A percentile compares a stretch with the other conserved stretches of the same genome.
These are phyloP conservation scores for Nakazawaea pomicola DNA, from an alignment of 805 yeast species.

Conservation along the genomic window DNA sequence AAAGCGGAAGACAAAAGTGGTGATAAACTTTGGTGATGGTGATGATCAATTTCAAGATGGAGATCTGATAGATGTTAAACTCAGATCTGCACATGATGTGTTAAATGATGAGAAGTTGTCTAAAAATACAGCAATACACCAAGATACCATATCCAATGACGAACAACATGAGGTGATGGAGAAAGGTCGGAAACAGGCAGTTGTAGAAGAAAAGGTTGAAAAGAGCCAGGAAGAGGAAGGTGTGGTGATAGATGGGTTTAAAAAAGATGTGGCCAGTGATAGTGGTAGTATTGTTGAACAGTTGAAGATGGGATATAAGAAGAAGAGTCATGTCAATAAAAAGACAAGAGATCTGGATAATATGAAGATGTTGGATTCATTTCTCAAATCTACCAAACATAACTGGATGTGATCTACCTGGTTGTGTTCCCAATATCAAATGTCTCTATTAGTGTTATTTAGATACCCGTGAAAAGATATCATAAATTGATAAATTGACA, in stretches of 20 bases:
- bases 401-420: neutral
- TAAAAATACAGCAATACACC: neutral
- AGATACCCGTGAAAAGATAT: too few relatives aligned
- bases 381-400: neutral
- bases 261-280: too few relatives aligned
- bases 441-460: too few relatives aligned
- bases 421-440: too few relatives aligned
- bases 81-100: slow-evolving; percentile 9
- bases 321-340: too few relatives aligned
- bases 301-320: neutral
- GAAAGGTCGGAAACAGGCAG: neutral
- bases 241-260: neutral
- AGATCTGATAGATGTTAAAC: neutral
- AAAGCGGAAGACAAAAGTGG: slow-evolving; percentile 3
- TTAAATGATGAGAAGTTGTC: neutral
- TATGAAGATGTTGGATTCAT: neutral
- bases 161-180: too few relatives aligned
- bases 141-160: neutral
- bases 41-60: neutral
- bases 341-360: neutral
- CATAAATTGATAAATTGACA: too few relatives aligned
- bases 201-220: neutral
- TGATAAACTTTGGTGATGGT: neutral
- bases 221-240: neutral
- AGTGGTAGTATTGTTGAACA: neutral